These are phyloP conservation scores for Aspergillus sp. DNA, from an alignment of 2,329 filamentous ascomycete species.

Conservation along the genomic window DNA sequence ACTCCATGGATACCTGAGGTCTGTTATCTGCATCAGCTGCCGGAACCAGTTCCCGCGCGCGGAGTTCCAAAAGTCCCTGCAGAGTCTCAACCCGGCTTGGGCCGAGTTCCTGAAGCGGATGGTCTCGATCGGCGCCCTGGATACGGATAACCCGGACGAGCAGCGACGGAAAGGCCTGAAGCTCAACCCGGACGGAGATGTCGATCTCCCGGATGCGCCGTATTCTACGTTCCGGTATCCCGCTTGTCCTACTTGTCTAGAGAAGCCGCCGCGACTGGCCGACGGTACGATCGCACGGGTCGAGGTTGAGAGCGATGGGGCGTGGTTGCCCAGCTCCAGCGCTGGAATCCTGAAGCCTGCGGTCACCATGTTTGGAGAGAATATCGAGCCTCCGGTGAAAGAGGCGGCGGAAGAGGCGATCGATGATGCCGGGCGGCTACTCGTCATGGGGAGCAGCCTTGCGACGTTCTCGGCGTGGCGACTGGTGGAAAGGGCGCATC, in stretches of 20 bases:
- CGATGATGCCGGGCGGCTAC: slow-evolving; percentile 62
- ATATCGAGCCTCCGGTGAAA: slow-evolving; percentile 62
- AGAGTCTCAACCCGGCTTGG: slow-evolving; percentile 79
- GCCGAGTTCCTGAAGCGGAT: slow-evolving; percentile 63
- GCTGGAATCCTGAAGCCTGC: slow-evolving; percentile 84
- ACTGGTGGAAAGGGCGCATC: slow-evolving; percentile 71
- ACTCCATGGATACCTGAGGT: slow-evolving; percentile 81
- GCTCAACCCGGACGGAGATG: slow-evolving; percentile 89
- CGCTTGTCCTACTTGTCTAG: slow-evolving; percentile 71
- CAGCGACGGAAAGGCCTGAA: slow-evolving; percentile 60
- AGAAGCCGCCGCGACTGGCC: slow-evolving; percentile 47
- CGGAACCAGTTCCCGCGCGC: slow-evolving; percentile 59
- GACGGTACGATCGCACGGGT: slow-evolving; percentile 52
- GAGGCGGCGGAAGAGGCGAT: slow-evolving; percentile 67
- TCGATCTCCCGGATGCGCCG: slow-evolving; percentile 76
- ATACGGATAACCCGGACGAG: slow-evolving; percentile 66
- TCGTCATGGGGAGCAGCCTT: slow-evolving; percentile 80
- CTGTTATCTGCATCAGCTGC: slow-evolving; percentile 73
- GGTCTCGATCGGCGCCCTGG: slow-evolving; percentile 62
- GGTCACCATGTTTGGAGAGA: slow-evolving; percentile 95
- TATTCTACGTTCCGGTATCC: slow-evolving; percentile 90
- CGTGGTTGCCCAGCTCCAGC: slow-evolving; percentile 56
- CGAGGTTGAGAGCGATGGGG: slow-evolving; percentile 68
- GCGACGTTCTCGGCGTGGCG: slow-evolving; percentile 95
- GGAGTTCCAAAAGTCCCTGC: slow-evolving; percentile 65